Base-by-base conservation (phyloP, 495 filamentous ascomycete species). In the Neurospora pannonica region DNA sequence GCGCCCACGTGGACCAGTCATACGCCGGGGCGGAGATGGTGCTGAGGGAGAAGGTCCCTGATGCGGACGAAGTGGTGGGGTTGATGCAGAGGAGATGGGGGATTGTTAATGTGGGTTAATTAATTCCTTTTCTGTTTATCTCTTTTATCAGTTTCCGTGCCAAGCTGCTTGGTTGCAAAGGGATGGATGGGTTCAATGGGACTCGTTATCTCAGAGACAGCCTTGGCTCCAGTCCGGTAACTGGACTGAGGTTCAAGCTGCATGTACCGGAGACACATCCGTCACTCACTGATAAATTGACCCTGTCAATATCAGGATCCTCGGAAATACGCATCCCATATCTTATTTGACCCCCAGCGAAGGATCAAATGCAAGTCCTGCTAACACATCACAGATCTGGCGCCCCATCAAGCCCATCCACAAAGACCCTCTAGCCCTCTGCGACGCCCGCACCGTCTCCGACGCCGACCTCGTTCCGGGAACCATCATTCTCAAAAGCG, bases 1-100 rank as follows among this genome's bases (percentile, higher is more conserved):
- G 89, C 38, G 90, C 91, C 0, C 91, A 93, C 77, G 89, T 93
- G 75, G 91, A 93, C 79, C 91, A 93, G 79, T 90, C 90, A 69
- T 92, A 91, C 81, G 75, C 77, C 31, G 90, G 90, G 9, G 85
- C 88, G 7, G 82, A 84, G 24, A 81, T 87, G 34, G 86, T 89
- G 19, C 87, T 92, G 24, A 74, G 80, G 19, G 81, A 88, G 78
- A 87, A 89, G 71, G 83, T 92, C 5, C 85, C 85, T 0, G 72
- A 76, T 54, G 88, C 88, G 4, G 84, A 85, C 2, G 82, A 82
- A 74, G 54, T 67, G 28, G 28, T 6, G 28, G 3, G 1, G 1
- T 80, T 92, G 4, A 81, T 90, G 3, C 85, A 87, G 73, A 83
- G 86, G 39, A 85, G 90, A 15, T 92, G 87, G 80, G 90, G 92